phyloP scores from a whole-genome alignment of 192 early-diverging fungal species.

The Gigaspora rosea region DNA sequence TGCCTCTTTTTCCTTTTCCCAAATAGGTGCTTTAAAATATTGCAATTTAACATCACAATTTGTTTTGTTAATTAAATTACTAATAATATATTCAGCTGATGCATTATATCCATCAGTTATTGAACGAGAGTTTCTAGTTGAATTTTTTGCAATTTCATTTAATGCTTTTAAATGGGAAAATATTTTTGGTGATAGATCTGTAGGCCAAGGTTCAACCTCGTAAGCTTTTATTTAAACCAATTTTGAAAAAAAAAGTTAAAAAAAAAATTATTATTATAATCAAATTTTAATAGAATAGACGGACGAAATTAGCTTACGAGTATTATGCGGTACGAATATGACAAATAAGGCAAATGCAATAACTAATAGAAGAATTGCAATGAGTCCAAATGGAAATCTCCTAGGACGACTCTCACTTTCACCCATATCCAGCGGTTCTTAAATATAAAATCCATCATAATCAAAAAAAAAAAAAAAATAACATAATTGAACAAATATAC shows the following conservation, averaged over 20 bases:
- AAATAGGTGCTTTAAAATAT: constrained; percentile 51
- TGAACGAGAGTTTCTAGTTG: constrained; percentile 36
- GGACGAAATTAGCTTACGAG: background rate
- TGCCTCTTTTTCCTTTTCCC: constrained; percentile 43
- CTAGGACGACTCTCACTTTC: too few species aligned
- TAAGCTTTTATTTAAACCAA: background rate
- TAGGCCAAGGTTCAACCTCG: background rate
- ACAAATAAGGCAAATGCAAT: background rate
- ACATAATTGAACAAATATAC: too few species aligned
- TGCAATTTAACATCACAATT: constrained; percentile 51
- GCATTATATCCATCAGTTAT: constrained; percentile 49
- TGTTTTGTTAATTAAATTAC: constrained; percentile 47
- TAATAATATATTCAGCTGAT: constrained; percentile 62
- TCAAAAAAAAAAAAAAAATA: too few species aligned
- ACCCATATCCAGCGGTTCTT: too few species aligned
- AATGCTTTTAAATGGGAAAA: constrained; percentile 17
- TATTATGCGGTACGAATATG: background rate
- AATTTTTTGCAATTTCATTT: constrained; percentile 12
- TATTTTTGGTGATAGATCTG: background rate
- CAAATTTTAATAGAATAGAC: background rate
- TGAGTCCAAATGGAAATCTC: background rate
- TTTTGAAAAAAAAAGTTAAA: background rate
- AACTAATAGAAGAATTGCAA: background rate
- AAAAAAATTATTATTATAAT: background rate
- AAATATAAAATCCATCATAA: too few species aligned